Base-by-base conservation (phyloP, 352 stramenopile species). In the Thraustochytrium striatum region DNA sequence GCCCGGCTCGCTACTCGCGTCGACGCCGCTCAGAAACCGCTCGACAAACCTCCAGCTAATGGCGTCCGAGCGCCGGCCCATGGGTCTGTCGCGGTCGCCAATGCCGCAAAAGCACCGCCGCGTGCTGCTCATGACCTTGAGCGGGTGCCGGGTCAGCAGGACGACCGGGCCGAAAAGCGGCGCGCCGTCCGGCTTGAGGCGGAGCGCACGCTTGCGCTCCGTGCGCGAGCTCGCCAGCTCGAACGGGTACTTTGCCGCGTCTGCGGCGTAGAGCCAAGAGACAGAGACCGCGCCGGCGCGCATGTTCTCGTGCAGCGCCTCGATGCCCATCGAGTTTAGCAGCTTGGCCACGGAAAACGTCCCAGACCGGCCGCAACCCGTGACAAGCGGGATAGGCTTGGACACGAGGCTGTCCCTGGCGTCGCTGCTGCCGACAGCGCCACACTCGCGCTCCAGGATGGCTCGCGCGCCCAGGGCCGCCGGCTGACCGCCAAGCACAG, bases 61-160 rank as follows among this genome's bases (percentile, higher is more conserved):
- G 21, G 53, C 25, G 30, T 80, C 70, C 16, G 21, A 58, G 8
- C 61, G 79, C 16, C 32, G 35, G 30, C 70, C 70, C 3, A 30
- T 57, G 7, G 30, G 9, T 1, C 16, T 28, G 8, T 32, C 25
- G 28, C 70, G 70, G 57, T 80, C 47, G 13, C 70, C 70, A 9
- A 13, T 61, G 36, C 70, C 70, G 58, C 70, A 80, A 33, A 80
- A 80, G 38, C 70, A 80, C 5, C 70, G 11, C 8, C 55, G n/a
- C 21, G 70, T 80, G 36, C 55, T 72, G 41, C 55, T 72, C 41
- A 80, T 80, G 32, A 80, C 70, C 47, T 80, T 80, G 36, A 80
- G 58, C 30, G 70, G 70, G 28, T 80, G 70, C 16, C 70, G 53
- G 25, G 50, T 59, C 7, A 80, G 43, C 30, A 79, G 70, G 5